Percentiles rank a stretch among this genome's conserved stretches.
phyloP scores from a whole-genome alignment of 2,329 filamentous ascomycete genomes.

The Cercospora beticola region DNA sequence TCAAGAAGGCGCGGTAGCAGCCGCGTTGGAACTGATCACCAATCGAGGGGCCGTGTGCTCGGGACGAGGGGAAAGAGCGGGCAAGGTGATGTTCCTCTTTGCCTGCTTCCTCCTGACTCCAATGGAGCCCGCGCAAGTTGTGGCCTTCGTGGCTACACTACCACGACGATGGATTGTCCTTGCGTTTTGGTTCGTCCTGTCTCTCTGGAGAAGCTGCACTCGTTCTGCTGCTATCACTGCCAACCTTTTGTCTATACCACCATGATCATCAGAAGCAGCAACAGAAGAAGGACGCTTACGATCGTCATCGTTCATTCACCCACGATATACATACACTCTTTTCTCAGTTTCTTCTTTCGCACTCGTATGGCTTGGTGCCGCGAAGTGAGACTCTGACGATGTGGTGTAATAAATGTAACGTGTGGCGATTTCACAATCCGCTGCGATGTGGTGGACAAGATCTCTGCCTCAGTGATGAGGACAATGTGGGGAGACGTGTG shows the following conservation, averaged over 20 bases:
- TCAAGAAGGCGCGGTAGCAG: constrained; percentile 70
- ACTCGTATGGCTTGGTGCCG: background rate
- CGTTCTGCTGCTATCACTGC: background rate
- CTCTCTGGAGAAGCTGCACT: background rate
- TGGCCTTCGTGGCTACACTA: background rate
- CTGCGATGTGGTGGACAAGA: background rate
- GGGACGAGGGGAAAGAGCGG: background rate
- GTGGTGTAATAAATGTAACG: background rate
- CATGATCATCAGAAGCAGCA: background rate
- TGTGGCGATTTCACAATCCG: background rate
- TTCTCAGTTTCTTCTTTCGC: background rate
- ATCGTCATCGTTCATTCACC: background rate
- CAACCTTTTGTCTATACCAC: background rate
- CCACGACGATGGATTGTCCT: background rate
- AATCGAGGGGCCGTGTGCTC: background rate
- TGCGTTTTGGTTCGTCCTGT: background rate
- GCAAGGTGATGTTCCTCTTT: constrained; percentile 12
- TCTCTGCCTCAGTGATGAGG: background rate
- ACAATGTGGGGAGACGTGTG: background rate
- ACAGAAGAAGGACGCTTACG: background rate
- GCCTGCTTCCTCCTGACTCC: background rate
- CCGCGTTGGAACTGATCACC: background rate
- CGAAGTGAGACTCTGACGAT: background rate
- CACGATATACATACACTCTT: background rate
- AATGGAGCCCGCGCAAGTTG: background rate